Percentiles rank a stretch among this genome's conserved stretches.
phyloP scores from a whole-genome alignment of 768 basidiomycete species.

The Russula griseocarnosa region DNA sequence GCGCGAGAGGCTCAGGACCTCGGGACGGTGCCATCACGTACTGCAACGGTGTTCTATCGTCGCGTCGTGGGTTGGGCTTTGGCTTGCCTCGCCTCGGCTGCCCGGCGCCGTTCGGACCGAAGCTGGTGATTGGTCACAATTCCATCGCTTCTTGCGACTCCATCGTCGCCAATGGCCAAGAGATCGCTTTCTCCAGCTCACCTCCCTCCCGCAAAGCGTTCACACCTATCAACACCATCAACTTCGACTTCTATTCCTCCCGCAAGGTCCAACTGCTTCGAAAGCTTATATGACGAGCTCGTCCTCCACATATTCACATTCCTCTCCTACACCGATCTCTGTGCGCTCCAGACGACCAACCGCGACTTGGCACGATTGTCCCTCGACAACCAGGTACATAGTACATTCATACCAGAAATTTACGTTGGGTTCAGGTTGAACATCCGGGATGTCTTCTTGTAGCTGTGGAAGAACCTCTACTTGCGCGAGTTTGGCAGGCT shows the following conservation, averaged over 20 bases:
- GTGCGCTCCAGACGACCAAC: conserved; percentile 56
- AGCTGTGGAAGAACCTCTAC: conserved; percentile 70
- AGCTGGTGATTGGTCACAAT: background rate
- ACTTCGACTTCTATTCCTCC: background rate
- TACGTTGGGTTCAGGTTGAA: conserved; percentile 23
- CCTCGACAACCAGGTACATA: conserved; percentile 58
- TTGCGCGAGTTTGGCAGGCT: conserved; percentile 60
- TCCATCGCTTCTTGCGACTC: background rate
- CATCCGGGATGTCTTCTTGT: conserved; percentile 23
- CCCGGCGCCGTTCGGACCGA: background rate
- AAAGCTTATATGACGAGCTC: conserved; percentile 70
- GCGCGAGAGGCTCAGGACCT: conserved; percentile 47
- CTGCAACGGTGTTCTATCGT: no score
- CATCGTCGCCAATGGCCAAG: conserved; percentile 30
- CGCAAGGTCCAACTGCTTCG: conserved; percentile 39
- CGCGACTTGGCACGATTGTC: conserved; percentile 65
- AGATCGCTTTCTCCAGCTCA: conserved; percentile 35
- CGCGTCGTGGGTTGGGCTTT: background rate
- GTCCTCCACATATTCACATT: conserved; percentile 69
- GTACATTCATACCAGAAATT: conserved; percentile 30
- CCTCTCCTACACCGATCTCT: conserved; percentile 64
- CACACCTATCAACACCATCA: conserved; percentile 1
- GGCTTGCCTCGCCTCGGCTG: background rate
- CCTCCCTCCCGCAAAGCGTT: conserved; percentile 58
- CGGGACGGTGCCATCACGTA: conserved; percentile 37